Evolutionary conservation across 306 rosid species (phyloP), one percentile per base, ranked within the genome.

Genomic region (Dicorynia guianensis): DNA sequence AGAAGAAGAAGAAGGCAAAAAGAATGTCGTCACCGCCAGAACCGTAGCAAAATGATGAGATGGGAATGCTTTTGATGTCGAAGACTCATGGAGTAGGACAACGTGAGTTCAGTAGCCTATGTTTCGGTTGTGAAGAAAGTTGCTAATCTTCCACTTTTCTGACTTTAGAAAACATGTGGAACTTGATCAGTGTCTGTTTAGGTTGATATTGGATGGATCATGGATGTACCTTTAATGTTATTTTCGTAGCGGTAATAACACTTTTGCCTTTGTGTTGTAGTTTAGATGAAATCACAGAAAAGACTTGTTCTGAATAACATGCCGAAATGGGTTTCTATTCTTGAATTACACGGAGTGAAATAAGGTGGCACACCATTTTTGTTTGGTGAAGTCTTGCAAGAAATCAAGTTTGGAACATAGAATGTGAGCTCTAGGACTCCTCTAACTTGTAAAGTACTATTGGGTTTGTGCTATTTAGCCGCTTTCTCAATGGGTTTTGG

Each of bases 1-100:
- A 92, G 57, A 89, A 88, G 82, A 89, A 83, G 60, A 86, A 89
- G 89, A 92, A 89, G 55, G 44, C 85, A 0, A 89, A 86, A 81
- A 79, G 87, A 81, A 77, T 75, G 60, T 84, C 91, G 0, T 85
- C 99, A 0, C 93, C 96, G 0, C 89, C 89, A 5, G 87, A 87
- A 66, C 76, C 89, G 15, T 89, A 82, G 59, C 17, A 17, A 9
- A 6, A 5, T 25, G 30, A 25, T 25, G 30, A 25, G 1, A 25
- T 25, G 30, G 30, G 30, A 25, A 52, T 52, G 17, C 57, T 53
- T 53, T 0, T 50, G 20, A n/a, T 6, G 56, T 50, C n/a, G 40
- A n/a, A 25, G 30, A 25, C 30, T 1, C 30, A 25, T 25, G 30
- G 30, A 25, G 30, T 25, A 25, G 2, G 30, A 25, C 2, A 25